Evolutionary conservation across 2,329 filamentous ascomycete species (phyloP), one percentile per base, ranked within the genome.

Genomic region (Pseudocercospora pini-densiflorae): DNA sequence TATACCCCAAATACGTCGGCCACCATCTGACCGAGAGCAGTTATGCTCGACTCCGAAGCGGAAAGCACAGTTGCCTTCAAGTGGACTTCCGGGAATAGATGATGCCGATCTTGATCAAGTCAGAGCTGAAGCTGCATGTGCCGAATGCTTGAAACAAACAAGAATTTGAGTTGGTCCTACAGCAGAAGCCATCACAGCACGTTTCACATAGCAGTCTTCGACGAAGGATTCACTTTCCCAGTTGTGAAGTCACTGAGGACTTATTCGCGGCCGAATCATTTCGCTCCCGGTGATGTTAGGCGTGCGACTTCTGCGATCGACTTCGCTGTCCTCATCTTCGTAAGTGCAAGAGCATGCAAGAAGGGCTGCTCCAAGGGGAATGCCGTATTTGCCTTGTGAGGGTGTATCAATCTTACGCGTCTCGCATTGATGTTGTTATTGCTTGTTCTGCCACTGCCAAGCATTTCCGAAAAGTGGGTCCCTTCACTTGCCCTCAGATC

Each of bases 221-320:
- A 12, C 24, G 23, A 31, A 54, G 51, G 51, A 29, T n/a, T n/a
- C 36, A 14, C 36, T 27, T n/a, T n/a, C 19, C 10, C 45, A 49
- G 45, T 14, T 31, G 21, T 24, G 19, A 24, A 49, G 45, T 49
- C 9, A 49, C 45, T 49, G 12, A 24, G 12, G n/a, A 49, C 45
- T 21, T 24, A 12, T 49, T 54, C 51, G 51, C 51, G 21, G 51
- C 51, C 51, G 51, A 54, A 54, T 27, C 51, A 29, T 31, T 54
- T 29, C 51, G 51, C 21, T 29, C 21, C 51, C 51, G 24, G 36
- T 40, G 3, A 4, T 6, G 9, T 33, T 33, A 12, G 31, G 31
- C 31, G 31, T 33, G 31, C 31, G 31, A 12, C 9, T 33, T 12
- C 10, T 12, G 12, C 10, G 4, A 33, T 12, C 31, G 31, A 33